A percentile compares a stretch with the other conserved stretches of the same genome.
These are phyloP conservation scores for Exophiala xenobiotica DNA, from an alignment of 2,329 filamentous ascomycete species.

Conservation along the genomic window DNA sequence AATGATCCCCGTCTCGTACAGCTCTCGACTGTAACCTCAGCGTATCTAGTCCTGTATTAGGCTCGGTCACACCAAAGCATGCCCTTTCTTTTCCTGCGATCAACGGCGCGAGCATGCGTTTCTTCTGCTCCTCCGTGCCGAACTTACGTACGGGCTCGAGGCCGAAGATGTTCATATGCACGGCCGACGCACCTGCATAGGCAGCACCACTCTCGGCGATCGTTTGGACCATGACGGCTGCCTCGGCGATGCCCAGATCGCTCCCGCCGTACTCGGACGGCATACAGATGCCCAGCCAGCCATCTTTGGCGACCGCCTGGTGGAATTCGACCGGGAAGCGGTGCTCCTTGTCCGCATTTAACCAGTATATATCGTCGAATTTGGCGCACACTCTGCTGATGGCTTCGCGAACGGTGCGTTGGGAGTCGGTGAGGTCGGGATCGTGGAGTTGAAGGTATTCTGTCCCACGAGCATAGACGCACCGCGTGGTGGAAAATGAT, in stretches of 20 bases:
- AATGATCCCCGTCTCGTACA: slow-evolving; percentile 32
- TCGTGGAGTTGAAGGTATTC: slow-evolving; percentile 33
- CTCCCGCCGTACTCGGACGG: slow-evolving; percentile 44
- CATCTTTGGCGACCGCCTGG: slow-evolving; percentile 40
- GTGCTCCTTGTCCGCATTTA: slow-evolving; percentile 38
- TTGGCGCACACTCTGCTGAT: slow-evolving; percentile 46
- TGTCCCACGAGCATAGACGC: slow-evolving; percentile 26
- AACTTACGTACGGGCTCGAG: slow-evolving; percentile 48
- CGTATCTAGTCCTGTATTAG: slow-evolving; percentile 47
- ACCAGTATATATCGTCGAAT: slow-evolving; percentile 47
- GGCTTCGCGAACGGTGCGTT: slow-evolving; percentile 44
- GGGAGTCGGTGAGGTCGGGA: slow-evolving; percentile 42
- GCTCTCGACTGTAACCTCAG: slow-evolving; percentile 42
- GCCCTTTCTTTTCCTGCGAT: slow-evolving; percentile 43
- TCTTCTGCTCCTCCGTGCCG: slow-evolving; percentile 44
- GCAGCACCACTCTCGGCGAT: slow-evolving; percentile 47
- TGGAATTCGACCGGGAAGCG: slow-evolving; percentile 45
- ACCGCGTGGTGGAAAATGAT: slow-evolving; percentile 24
- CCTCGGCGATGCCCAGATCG: slow-evolving; percentile 45
- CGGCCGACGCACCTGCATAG: slow-evolving; percentile 43
- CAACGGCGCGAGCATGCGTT: slow-evolving; percentile 41
- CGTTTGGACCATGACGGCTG: slow-evolving; percentile 50
- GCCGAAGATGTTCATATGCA: slow-evolving; percentile 52
- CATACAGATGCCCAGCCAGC: slow-evolving; percentile 49
- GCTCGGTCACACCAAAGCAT: slow-evolving; percentile 46